These are phyloP conservation scores for Ogataea nakhonphanomensis DNA, from an alignment of 805 yeast species.

Conservation along the genomic window DNA sequence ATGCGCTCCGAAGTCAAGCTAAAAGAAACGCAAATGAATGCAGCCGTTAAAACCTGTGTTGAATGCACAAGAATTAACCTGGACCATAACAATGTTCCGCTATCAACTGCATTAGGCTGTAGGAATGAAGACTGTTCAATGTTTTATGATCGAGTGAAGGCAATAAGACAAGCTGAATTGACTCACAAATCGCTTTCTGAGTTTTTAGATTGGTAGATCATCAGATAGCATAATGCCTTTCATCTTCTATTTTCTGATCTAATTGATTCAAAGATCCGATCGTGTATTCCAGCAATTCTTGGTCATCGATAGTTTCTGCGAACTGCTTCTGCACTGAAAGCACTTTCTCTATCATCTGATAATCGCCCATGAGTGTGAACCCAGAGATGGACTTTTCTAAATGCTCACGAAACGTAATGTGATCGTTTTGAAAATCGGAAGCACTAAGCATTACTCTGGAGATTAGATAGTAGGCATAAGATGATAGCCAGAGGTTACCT, in stretches of 20 bases:
- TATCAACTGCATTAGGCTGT: slow-evolving; percentile 41
- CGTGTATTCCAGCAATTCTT: slow-evolving; percentile 35
- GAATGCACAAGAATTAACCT: slow-evolving; percentile 30
- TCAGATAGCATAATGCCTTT: slow-evolving; percentile 20
- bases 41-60: slow-evolving; percentile 35
- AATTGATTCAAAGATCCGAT: slow-evolving; percentile 29
- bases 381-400: slow-evolving; percentile 44
- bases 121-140: slow-evolving; percentile 63
- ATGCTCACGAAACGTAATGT: slow-evolving; percentile 34
- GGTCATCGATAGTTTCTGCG: slow-evolving; percentile 32
- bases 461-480: slow-evolving; percentile 36
- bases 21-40: slow-evolving; percentile 28
- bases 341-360: slow-evolving; percentile 37
- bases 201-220: slow-evolving; percentile 25
- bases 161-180: slow-evolving; percentile 27
- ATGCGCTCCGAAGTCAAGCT: slow-evolving; percentile 28
- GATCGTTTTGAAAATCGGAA: slow-evolving; percentile 7
- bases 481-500: slow-evolving; percentile 37
- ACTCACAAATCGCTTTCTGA: slow-evolving; percentile 9
- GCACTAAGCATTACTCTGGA: slow-evolving; percentile 27
- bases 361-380: slow-evolving; percentile 38
- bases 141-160: slow-evolving; percentile 51
- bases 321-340: slow-evolving; percentile 39
- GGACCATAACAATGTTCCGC: slow-evolving; percentile 17
- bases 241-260: slow-evolving; percentile 29